Base-by-base conservation (phyloP, 139 green algal genomes). In the Picochlorum sp. region DNA sequence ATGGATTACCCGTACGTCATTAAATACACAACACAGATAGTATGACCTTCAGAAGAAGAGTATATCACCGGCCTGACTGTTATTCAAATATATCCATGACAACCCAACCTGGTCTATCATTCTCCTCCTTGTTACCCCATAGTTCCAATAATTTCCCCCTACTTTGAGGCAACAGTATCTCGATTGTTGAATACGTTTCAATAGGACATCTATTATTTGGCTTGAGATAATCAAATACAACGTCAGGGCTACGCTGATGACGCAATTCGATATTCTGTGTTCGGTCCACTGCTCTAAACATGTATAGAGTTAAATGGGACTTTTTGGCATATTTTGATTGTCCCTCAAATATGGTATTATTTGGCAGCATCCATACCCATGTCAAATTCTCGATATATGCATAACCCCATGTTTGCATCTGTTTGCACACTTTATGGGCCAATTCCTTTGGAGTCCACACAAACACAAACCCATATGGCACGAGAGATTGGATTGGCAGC, bases 351-450 rank as follows among this genome's bases (percentile, higher is more conserved):
- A 95, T 67, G 26, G 25, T 61, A 81, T 94, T 83, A 68, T 81
- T 85, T 35, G 81, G 64, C 6, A 44, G 28, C 53, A 91, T 61
- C 40, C 77, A 75, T 41, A 96, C 86, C 89, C 89, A 96, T 1
- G 85, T 94, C 64, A 96, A 74, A 77, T 94, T 96, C 64, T 96
- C 89, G 7, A 96, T 76, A 60, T 96, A 96, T 18, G 49, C 50
- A 63, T 75, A 95, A 9, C 83, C 79, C 72, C 69, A 81, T 25
- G 45, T 53, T 7, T 61, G 64, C 75, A 84, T 81, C 43, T 75
- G 61, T n/a, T 57, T 43, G 53, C 69, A 73, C 5, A 85, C 52
- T 31, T 24, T 10, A 32, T 75, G 61, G 2, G 89, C 41, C 33
- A 77, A 56, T 36, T 71, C 65, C 71, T 96, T 96, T 25, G 67